phyloP scores from a whole-genome alignment of 139 green algal species.

The Picochlorum sp. region DNA sequence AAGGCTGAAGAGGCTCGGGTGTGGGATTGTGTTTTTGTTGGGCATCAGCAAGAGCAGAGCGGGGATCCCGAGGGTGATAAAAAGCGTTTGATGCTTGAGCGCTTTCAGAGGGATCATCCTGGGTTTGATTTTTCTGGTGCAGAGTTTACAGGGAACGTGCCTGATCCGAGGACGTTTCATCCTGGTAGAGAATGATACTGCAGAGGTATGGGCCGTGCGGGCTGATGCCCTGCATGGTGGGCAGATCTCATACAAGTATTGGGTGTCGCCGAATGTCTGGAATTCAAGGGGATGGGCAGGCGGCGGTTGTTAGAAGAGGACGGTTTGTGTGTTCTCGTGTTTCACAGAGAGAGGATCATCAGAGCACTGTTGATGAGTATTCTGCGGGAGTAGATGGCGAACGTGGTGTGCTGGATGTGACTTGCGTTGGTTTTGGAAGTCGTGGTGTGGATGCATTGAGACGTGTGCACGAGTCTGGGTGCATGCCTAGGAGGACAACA shows the following conservation, averaged over 20 bases:
- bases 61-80: slow-evolving; percentile 46
- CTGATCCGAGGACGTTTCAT: slow-evolving; percentile 81
- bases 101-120: slow-evolving; percentile 87
- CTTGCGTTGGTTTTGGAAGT: slow-evolving; percentile 43
- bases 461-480: slow-evolving; percentile 28
- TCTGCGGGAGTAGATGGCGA: too few relatives aligned
- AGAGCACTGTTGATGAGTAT: too few relatives aligned
- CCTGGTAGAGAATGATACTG: slow-evolving; percentile 28
- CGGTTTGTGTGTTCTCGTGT: too few relatives aligned
- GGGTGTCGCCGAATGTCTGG: too few relatives aligned
- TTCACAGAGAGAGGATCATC: too few relatives aligned
- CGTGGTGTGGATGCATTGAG: slow-evolving; percentile 48
- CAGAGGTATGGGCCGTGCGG: not conserved
- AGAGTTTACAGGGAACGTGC: slow-evolving; percentile 63
- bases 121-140: slow-evolving; percentile 91
- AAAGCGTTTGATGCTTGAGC: slow-evolving; percentile 81
- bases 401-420: too few relatives aligned
- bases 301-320: too few relatives aligned
- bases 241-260: too few relatives aligned
- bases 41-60: slow-evolving; percentile 59
- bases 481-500: not conserved
- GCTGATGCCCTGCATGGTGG: too few relatives aligned
- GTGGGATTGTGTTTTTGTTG: slow-evolving; percentile 61
- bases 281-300: too few relatives aligned
- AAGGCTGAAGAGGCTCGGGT: slow-evolving; percentile 67